phyloP scores from a whole-genome alignment of 2,329 filamentous ascomycete species.

The Colletotrichum spinosum region DNA sequence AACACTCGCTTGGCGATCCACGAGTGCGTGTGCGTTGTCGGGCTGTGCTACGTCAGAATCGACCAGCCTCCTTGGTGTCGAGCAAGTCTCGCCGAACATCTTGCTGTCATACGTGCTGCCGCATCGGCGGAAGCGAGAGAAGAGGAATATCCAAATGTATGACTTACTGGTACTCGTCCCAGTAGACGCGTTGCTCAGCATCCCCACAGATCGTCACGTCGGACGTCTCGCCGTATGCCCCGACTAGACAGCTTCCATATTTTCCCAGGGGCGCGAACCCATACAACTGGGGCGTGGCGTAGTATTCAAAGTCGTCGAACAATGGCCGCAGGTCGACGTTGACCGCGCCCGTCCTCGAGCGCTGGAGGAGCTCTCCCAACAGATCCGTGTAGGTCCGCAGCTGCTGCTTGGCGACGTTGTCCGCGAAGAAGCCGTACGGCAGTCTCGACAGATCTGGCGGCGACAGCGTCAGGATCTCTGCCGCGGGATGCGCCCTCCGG shows the following conservation, averaged over 20 bases:
- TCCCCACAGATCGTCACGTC: conserved; percentile 32
- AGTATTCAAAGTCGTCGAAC: conserved; percentile 32
- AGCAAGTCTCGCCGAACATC: no score
- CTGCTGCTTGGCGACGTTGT: not conserved
- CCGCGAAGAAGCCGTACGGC: conserved; percentile 21
- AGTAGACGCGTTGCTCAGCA: conserved; percentile 23
- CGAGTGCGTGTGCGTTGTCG: conserved; percentile 30
- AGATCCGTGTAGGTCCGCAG: conserved; percentile 10
- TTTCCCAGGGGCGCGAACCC: conserved; percentile 25
- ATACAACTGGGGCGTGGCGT: conserved; percentile 16
- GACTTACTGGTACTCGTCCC: conserved; percentile 33
- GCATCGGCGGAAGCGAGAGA: not conserved
- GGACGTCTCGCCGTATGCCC: conserved; percentile 26
- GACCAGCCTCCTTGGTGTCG: accelerated
- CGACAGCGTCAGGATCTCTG: conserved; percentile 16
- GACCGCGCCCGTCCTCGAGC: not conserved
- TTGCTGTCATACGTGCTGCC: no score
- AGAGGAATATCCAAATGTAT: not conserved
- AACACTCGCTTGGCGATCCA: conserved; percentile 31
- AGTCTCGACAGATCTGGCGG: conserved; percentile 25
- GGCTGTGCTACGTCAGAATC: conserved; percentile 19
- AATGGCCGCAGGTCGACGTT: conserved; percentile 21
- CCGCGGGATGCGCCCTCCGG: not conserved
- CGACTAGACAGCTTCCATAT: conserved; percentile 28
- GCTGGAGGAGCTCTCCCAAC: conserved; percentile 2